Base-by-base conservation (phyloP, 2,329 filamentous ascomycete species). In the Epichloe glyceriae region DNA sequence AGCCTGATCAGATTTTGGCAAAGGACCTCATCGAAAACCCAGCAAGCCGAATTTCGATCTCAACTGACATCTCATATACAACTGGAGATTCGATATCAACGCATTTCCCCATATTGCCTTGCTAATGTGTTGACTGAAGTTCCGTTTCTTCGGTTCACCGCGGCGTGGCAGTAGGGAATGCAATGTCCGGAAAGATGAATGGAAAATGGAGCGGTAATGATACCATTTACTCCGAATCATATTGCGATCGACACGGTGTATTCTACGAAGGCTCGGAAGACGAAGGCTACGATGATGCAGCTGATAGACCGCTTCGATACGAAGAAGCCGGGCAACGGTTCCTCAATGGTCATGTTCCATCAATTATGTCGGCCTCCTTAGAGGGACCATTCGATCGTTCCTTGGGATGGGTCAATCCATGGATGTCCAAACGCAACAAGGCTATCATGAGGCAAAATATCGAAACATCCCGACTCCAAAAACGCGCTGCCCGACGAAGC, bases 331-430 rank as follows among this genome's bases (percentile, higher is more conserved):
- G 79, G 1, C 66, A 72, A 34, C 71, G 73, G 35, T 86, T 76
- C 57, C 66, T 86, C 38, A 65, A 70, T 6, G 84, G 83, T 0
- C 66, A 72, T 33, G 60, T 71, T 2, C 73, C 83, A 0, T 59
- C 75, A 22, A 70, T 89, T 3, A 62, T 82, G 3, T 83, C 84
- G 12, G 76, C 83, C 6, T 64, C 67, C 5, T 67, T 87, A 3
- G 73, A 67, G 53, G 84, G 83, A 0, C 84, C 83, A 0, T 84
- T 86, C 55, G 70, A 74, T 20, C 40, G 50, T 34, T 55, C 46
- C 6, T 59, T 60, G 5, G 57, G 60, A 39, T 67, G 64, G 64
- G 47, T 56, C 4, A 68, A 68, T 45, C 66, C 66, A 5, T 68
- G 66, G 66, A 50, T 51, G 33, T 57, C 52, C 26, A 51, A 52